Percentiles rank a stretch among this genome's conserved stretches.
Conservation (phyloP, 176 grass and related monocot genomes). For the Hordeum marinum region DNA sequence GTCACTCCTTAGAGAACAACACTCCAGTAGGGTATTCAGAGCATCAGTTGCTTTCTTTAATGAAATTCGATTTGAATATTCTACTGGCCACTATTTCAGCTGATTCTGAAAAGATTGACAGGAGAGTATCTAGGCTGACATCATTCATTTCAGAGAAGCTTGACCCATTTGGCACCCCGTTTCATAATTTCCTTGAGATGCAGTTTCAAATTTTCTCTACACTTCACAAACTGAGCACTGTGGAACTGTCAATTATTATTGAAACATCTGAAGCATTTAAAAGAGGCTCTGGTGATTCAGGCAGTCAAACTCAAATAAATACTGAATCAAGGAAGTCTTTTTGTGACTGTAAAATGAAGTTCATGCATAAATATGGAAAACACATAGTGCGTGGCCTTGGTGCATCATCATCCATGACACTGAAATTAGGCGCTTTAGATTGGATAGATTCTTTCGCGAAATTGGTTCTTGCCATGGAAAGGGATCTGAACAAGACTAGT, state of each 20-base stretch:
- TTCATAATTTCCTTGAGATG: slow-evolving; percentile 67
- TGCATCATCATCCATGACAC: slow-evolving; percentile 45
- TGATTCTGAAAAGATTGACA: slow-evolving; percentile 43
- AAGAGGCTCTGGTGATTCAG: slow-evolving; percentile 27
- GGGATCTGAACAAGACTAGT: slow-evolving; percentile 23
- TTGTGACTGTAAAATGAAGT: slow-evolving; percentile 49
- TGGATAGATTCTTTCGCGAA: slow-evolving; percentile 61
- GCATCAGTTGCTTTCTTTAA: slow-evolving; percentile 76
- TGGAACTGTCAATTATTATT: slow-evolving; percentile 64
- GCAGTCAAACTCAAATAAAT: slow-evolving; percentile 19
- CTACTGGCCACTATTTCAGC: slow-evolving; percentile 57
- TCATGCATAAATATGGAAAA: slow-evolving; percentile 52
- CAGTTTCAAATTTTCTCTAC: slow-evolving; percentile 80
- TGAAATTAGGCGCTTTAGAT: slow-evolving; percentile 80
- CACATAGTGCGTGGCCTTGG: slow-evolving; percentile 57
- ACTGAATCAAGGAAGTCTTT: slow-evolving; percentile 21
- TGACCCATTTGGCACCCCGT: slow-evolving; percentile 60
- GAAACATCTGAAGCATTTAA: slow-evolving; percentile 37
- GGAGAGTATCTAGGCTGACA: slow-evolving; percentile 52
- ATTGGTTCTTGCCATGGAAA: slow-evolving; percentile 46
- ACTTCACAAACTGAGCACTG: slow-evolving; percentile 61
- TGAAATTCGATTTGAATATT: slow-evolving; percentile 88
- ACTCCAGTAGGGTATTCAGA: slow-evolving; percentile 40
- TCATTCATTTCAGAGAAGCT: slow-evolving; percentile 73
- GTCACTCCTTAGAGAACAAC: slow-evolving; percentile 30